Percentiles rank a stretch among this genome's conserved stretches.
phyloP scores from a whole-genome alignment of 1,139 yeast species.

The Candida tropicalis region DNA sequence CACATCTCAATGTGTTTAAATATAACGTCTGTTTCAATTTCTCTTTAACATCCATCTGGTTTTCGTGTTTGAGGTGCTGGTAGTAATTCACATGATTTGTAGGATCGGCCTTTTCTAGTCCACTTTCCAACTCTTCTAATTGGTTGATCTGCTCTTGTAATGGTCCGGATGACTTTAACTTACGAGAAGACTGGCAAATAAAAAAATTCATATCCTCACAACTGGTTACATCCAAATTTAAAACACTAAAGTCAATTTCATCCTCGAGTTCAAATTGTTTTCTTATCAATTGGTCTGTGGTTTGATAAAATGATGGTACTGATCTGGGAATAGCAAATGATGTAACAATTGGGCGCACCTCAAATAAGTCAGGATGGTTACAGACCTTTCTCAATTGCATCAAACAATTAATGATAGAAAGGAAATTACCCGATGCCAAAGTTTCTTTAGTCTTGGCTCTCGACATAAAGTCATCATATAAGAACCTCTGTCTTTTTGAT shows the following conservation, averaged over 20 bases:
- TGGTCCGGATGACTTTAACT: constrained; percentile 49
- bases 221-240: constrained; percentile 61
- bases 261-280: constrained; percentile 30
- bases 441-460: constrained; percentile 95
- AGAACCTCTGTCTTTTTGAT: constrained; percentile 86
- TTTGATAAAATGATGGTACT: constrained; percentile 54
- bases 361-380: constrained; percentile 96
- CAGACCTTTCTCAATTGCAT: constrained; percentile 98
- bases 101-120: constrained; percentile 39
- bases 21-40: constrained; percentile 61
- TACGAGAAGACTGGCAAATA: constrained; percentile 47
- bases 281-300: constrained; percentile 46
- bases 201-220: constrained; percentile 51
- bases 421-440: constrained; percentile 88
- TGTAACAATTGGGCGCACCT: constrained; percentile 91
- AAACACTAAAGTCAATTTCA: constrained; percentile 51
- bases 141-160: constrained; percentile 48
- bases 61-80: constrained; percentile 53
- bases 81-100: constrained; percentile 63
- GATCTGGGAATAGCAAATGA: constrained; percentile 77
- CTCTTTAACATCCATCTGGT: constrained; percentile 52
- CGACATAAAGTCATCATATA: constrained; percentile 97
- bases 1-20: constrained; percentile 65
- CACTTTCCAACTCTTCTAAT: constrained; percentile 32
- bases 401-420: constrained; percentile 93